phyloP scores from a whole-genome alignment of 208 protist genomes.

The Willaertia magna region DNA sequence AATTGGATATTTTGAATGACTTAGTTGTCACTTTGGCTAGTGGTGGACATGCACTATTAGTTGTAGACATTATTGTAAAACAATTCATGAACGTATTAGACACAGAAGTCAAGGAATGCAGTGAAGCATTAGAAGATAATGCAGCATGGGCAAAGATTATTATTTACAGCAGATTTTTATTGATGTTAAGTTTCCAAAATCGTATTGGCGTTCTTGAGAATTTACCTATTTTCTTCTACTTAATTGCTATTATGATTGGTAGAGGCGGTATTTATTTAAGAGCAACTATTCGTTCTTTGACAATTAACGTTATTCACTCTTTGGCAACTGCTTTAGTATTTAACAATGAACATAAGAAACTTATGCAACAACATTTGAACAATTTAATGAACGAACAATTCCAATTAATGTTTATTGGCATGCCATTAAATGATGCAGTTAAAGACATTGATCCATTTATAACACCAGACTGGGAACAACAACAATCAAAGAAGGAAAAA shows the following conservation, averaged over 20 bases:
- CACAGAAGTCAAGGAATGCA: not conserved
- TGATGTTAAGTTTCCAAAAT: conserved; percentile 6
- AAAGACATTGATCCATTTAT: not conserved
- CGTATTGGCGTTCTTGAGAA: not conserved
- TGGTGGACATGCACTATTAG: not conserved
- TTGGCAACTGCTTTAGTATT: not conserved
- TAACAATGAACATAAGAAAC: not conserved
- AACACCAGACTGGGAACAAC: not conserved
- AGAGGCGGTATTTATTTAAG: not conserved
- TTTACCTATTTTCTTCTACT: not conserved
- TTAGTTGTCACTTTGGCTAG: not conserved
- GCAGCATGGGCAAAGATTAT: not conserved
- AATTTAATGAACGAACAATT: not conserved
- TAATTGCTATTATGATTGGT: not conserved
- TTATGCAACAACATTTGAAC: not conserved
- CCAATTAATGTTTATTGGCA: not conserved
- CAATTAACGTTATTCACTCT: conserved; percentile 2
- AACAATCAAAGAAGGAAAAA: not conserved
- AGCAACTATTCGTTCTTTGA: not conserved
- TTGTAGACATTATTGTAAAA: not conserved
- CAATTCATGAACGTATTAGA: not conserved
- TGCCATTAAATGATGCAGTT: not conserved
- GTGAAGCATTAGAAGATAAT: not conserved
- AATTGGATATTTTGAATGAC: not conserved
- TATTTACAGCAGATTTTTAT: not conserved